Evolutionary conservation across 306 rosid species (phyloP), one percentile per base, ranked within the genome.

Genomic region (Calophaca sinica): DNA sequence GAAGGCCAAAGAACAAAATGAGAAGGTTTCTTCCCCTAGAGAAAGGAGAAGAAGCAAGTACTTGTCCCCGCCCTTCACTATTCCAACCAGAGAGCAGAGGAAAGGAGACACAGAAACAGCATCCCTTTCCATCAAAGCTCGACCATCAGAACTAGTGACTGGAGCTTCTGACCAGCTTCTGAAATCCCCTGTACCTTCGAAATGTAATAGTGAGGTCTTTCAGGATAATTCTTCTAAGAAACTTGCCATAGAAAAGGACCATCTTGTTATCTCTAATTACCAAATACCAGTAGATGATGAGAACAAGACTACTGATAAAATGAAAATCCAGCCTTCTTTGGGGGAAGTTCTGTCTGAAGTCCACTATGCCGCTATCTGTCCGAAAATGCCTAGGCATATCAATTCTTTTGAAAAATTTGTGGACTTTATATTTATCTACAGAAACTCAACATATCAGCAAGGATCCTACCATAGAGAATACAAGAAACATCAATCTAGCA

Each of bases 11-110:
- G 73, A 59, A 33, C 74, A 79, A 67, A 73, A 5, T 65, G 89
- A 79, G 13, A 82, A 75, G 72, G 79, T 74, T 20, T 26, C 52
- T 42, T 54, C 78, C 50, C 54, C 86, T 7, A 87, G 97, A 73
- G 90, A 89, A 73, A 91, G 88, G 69, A 91, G 86, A 86, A 91
- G 66, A 80, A 91, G 97, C 84, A 91, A 82, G 82, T 91, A 91
- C 83, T 75, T 91, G 78, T 91, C 94, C 41, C 90, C 94, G 72
- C 94, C 97, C 15, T 91, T 91, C 81, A 87, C 87, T 11, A 81
- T 51, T 74, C 51, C 84, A 65, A 53, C 15, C 60, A 71, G 66
- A 45, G 81, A 77, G 39, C 88, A 77, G 70, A 81, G 51, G 83
- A 89, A 81, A 82, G 74, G 61, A 63, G 84, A 84, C 62, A 29